Base-by-base conservation (phyloP, 495 filamentous ascomycete species). In the Lineolata rhizophorae region DNA sequence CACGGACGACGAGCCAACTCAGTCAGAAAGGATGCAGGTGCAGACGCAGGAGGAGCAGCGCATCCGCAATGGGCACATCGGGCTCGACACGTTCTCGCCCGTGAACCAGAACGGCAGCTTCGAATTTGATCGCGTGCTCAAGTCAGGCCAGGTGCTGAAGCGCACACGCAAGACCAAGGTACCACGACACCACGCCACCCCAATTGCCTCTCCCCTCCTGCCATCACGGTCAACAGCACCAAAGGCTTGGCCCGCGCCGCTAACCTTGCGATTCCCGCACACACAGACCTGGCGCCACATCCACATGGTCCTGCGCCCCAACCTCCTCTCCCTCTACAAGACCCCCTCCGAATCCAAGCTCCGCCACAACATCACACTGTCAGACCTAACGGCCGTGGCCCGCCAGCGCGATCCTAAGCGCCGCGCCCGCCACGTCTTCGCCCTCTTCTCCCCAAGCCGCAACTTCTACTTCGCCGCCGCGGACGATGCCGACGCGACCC, bases 41-140 rank as follows among this genome's bases (percentile, higher is more conserved):
- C n/a, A n/a, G n/a, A n/a, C n/a, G n/a, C n/a, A n/a, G n/a, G n/a
- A n/a, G n/a, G n/a, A n/a, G n/a, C n/a, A n/a, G n/a, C n/a, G n/a
- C n/a, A n/a, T n/a, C n/a, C 36, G 36, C 21, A 39, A 41, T 26
- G 58, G 59, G 19, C 60, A 67, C 44, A 49, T 75, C 28, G 66
- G 61, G 37, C 46, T 70, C 9, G 70, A 69, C 35, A 63, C 65
- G 6, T 69, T 71, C 44, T 76, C 70, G 11, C 79, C 81, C 4
- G 80, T 95, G 37, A 87, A 92, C 44, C 78, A 93, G 51, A 83
- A 94, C 47, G 87, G 87, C 21, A 81, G 78, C 47, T 97, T 91
- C 50, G 82, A 81, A 43, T 87, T 90, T 45, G 87, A 97, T 48
- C 71, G 82, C 11, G 79, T 94, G 25, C 54, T 95, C 44, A 93